phyloP scores from a whole-genome alignment of 2,329 filamentous ascomycete species.

The Niveomyces coronatus region DNA sequence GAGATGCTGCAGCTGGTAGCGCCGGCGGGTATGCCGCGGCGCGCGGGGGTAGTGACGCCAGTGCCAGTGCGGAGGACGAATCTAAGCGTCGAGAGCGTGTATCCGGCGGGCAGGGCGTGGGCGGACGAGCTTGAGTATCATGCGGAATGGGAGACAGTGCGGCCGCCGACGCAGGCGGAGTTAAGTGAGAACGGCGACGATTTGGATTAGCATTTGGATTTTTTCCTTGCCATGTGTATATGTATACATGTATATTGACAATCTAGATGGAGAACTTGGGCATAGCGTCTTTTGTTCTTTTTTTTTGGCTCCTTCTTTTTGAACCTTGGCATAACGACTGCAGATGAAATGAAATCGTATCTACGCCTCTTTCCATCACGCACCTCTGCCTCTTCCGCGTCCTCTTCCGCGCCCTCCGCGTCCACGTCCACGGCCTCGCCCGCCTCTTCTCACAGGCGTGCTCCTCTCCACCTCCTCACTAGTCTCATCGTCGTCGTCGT shows the following conservation, averaged over 20 bases:
- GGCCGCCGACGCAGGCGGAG: neutral
- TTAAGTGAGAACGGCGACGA: neutral
- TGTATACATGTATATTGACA: neutral
- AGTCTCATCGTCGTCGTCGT: constrained; percentile 18
- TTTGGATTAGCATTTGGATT: neutral
- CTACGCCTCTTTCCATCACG: too few species aligned
- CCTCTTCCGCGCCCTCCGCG: constrained; percentile 22
- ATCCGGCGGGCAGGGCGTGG: constrained; percentile 30
- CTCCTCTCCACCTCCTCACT: constrained; percentile 27
- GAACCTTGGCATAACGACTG: too few species aligned
- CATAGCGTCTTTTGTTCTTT: constrained; percentile 1
- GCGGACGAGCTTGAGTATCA: constrained; percentile 24
- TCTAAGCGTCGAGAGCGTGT: constrained; percentile 25
- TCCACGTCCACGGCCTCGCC: constrained; percentile 25
- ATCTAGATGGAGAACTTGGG: constrained; percentile 1
- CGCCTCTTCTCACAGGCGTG: constrained; percentile 27
- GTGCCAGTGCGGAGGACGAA: constrained; percentile 19
- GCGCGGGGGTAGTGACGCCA: too few species aligned
- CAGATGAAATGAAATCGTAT: too few species aligned
- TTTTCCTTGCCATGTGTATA: neutral
- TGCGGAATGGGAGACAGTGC: constrained; percentile 33
- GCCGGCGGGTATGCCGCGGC: constrained; percentile 23
- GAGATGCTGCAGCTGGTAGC: constrained; percentile 29
- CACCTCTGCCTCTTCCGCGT: constrained; percentile 12
- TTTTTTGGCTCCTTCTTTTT: too few species aligned